A percentile compares a stretch with the other conserved stretches of the same genome.
These are phyloP conservation scores for Dioscorea zingiberensis DNA, from an alignment of 106 monocot genomes.

Conservation along the genomic window DNA sequence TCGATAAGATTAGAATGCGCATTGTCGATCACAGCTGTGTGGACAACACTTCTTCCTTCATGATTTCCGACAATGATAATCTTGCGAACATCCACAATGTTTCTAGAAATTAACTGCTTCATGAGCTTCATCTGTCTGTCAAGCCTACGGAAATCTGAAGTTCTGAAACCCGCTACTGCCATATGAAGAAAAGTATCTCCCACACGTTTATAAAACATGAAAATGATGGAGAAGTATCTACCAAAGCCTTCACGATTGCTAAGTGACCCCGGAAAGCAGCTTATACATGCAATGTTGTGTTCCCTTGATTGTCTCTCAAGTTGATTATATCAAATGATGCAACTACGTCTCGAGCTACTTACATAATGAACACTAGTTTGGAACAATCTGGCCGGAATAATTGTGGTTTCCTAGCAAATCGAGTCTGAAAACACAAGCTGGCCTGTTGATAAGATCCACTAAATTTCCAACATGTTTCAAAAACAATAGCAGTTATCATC, in stretches of 20 bases:
- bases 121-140: conserved; percentile 80
- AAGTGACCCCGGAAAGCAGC: conserved; percentile 75
- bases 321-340: conserved; percentile 46
- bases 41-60: conserved; percentile 72
- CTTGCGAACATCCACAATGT: conserved; percentile 25
- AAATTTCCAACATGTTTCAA: too few species aligned
- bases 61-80: conserved; percentile 60
- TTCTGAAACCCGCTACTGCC: conserved; percentile 68
- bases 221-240: conserved; percentile 36
- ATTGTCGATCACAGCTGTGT: conserved; percentile 60
- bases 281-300: conserved; percentile 82
- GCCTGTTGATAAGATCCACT: too few species aligned
- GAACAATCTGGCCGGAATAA: too few species aligned
- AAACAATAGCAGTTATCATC: too few species aligned
- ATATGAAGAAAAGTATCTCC: conserved; percentile 88
- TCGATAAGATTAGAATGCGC: conserved; percentile 60
- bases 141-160: conserved; percentile 67
- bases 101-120: conserved; percentile 36
- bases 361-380: background rate
- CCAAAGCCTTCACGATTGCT: conserved; percentile 35
- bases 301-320: conserved; percentile 61
- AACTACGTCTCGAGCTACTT: conserved; percentile 66
- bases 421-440: too few species aligned
- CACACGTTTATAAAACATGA: conserved; percentile 32
- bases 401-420: too few species aligned